Percentiles rank a stretch among this genome's conserved stretches.
Evolutionary conservation across 2,329 filamentous ascomycete species (phyloP).

Genomic region (Seiridium cupressi): DNA sequence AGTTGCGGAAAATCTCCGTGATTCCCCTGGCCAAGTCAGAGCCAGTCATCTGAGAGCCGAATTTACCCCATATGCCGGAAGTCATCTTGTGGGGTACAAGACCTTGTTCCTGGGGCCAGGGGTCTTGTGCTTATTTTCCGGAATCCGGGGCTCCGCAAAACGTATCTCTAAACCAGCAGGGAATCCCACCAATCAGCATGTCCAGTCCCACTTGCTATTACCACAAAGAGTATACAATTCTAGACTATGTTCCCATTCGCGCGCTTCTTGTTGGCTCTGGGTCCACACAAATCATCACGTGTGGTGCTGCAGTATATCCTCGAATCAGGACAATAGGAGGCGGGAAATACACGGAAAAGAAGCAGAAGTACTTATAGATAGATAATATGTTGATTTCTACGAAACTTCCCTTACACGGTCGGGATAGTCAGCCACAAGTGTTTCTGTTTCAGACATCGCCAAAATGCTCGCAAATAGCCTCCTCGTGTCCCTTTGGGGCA

Average conservation of each 20-base stretch:
- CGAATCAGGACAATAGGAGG: background rate
- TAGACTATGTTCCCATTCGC: background rate
- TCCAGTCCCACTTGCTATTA: background rate
- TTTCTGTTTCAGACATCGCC: background rate
- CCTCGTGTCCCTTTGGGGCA: constrained; percentile 15
- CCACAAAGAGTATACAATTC: background rate
- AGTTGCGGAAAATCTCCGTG: background rate
- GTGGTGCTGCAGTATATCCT: background rate
- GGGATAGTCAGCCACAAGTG: background rate
- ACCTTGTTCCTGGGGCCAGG: background rate
- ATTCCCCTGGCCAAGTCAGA: background rate
- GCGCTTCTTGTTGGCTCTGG: background rate
- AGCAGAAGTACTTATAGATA: background rate
- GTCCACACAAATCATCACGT: background rate
- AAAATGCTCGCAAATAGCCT: background rate
- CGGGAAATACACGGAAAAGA: too few relatives aligned
- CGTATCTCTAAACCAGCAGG: background rate
- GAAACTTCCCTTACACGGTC: too few relatives aligned
- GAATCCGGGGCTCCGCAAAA: constrained; percentile 6
- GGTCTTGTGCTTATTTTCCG: background rate
- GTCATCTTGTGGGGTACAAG: background rate
- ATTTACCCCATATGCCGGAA: background rate
- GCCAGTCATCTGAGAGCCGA: background rate
- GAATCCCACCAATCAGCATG: constrained; percentile 2
- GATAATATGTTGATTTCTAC: too few relatives aligned